Evolutionary conservation across 441 rosid genomes (phyloP).

Genomic region (Gossypium lobatum): DNA sequence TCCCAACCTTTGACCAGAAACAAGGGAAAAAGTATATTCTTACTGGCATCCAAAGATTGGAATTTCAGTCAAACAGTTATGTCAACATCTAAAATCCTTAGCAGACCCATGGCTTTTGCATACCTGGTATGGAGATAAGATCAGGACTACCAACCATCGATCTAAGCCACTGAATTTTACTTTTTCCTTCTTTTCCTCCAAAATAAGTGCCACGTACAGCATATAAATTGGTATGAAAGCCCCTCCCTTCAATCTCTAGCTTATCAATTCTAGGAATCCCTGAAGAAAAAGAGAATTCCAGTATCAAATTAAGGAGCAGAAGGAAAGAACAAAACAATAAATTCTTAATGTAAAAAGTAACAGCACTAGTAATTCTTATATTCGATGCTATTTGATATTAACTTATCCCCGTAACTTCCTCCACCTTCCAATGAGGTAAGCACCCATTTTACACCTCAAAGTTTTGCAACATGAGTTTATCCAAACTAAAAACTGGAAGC

Average conservation of each 20-base stretch:
- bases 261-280: conserved; percentile 83
- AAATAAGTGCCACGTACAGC: conserved; percentile 77
- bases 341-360: not conserved
- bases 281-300: conserved; percentile 23
- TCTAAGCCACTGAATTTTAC: conserved; percentile 95
- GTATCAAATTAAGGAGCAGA: conserved; percentile 8
- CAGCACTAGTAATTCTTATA: not conserved
- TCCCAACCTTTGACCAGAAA: not conserved
- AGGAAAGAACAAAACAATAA: not conserved
- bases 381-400: not conserved
- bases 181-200: conserved; percentile 98
- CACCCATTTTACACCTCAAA: not conserved
- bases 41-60: not conserved
- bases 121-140: conserved; percentile 90
- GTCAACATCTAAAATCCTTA: not conserved
- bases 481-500: not conserved
- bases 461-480: not conserved
- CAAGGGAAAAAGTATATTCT: not conserved
- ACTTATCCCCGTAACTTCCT: not conserved
- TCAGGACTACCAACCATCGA: conserved; percentile 98
- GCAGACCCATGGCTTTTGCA: conserved; percentile 4
- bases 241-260: conserved; percentile 92
- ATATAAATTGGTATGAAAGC: conserved; percentile 90
- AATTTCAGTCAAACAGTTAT: not conserved
- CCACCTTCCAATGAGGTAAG: not conserved